phyloP scores from a whole-genome alignment of 768 basidiomycete species.

The Cystoderma amianthinum region DNA sequence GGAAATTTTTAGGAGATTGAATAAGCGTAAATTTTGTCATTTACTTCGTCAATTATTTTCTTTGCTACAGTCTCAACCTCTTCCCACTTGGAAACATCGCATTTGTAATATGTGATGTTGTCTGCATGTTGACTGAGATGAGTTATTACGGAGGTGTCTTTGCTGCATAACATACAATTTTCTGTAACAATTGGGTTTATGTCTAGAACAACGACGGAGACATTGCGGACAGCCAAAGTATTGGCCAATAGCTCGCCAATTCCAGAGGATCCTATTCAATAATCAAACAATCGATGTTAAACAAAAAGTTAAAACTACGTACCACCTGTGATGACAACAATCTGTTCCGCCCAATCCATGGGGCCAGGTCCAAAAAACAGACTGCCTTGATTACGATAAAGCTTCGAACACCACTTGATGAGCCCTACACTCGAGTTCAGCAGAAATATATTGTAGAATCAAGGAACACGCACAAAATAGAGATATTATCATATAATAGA shows the following conservation, averaged over 20 bases:
- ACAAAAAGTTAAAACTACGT: not conserved
- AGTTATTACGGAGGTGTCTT: too few relatives aligned
- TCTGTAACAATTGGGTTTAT: constrained; percentile 71
- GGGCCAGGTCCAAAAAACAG: constrained; percentile 51
- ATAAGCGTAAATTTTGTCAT: constrained; percentile 4
- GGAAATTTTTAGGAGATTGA: constrained; percentile 2
- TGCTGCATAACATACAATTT: constrained; percentile 47
- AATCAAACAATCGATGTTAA: not conserved
- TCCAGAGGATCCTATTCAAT: constrained; percentile 68
- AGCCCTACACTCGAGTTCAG: constrained; percentile 38
- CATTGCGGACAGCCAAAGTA: constrained; percentile 77
- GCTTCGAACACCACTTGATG: constrained; percentile 58
- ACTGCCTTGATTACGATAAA: constrained; percentile 72
- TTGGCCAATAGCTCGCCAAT: constrained; percentile 85
- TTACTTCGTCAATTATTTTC: constrained; percentile 71
- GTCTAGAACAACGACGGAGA: constrained; percentile 82
- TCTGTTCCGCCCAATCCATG: constrained; percentile 84
- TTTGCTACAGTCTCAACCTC: constrained; percentile 75
- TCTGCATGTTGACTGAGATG: too few relatives aligned
- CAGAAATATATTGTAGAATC: constrained; percentile 3
- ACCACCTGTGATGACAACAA: constrained; percentile 92
- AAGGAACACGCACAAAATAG: constrained; percentile 52
- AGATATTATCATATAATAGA: constrained; percentile 55
- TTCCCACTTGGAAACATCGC: constrained; percentile 87
- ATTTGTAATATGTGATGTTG: constrained; percentile 81